phyloP scores from a whole-genome alignment of 805 yeast genomes.

The Metschnikowia gelsemii region DNA sequence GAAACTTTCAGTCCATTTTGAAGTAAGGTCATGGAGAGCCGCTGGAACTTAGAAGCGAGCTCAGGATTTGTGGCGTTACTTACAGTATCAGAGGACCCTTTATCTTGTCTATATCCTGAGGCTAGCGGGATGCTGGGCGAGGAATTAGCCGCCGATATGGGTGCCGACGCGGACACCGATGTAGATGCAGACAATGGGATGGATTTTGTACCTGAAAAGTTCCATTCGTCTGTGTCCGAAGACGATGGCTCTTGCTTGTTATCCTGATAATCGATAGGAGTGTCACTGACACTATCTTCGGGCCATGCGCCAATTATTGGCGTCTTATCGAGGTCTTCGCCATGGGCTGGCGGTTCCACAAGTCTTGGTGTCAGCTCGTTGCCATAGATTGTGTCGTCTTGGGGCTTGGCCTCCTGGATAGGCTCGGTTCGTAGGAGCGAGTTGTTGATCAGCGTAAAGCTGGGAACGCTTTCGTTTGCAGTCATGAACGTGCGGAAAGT shows the following conservation, averaged over 20 bases:
- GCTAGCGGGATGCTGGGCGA: conserved; percentile 3
- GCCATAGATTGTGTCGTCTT: conserved; percentile 18
- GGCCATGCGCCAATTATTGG: conserved; percentile 25
- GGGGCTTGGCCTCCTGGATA: conserved; percentile 1
- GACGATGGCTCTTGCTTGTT: too few species aligned
- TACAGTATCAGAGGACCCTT: conserved; percentile 3
- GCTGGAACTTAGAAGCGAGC: conserved; percentile 35
- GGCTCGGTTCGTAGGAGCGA: conserved; percentile 29
- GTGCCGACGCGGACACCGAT: background rate
- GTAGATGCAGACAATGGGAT: background rate
- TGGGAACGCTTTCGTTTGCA: conserved; percentile 27
- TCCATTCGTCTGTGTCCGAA: too few species aligned
- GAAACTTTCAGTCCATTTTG: conserved; percentile 30
- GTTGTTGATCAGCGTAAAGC: conserved; percentile 36
- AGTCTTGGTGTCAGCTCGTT: conserved; percentile 37
- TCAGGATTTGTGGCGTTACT: conserved; percentile 26
- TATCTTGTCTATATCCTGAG: conserved; percentile 12
- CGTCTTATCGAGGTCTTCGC: conserved; percentile 29
- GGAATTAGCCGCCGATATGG: background rate
- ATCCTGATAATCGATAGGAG: too few species aligned
- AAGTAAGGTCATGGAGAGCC: conserved; percentile 39
- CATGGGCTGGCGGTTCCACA: conserved; percentile 9
- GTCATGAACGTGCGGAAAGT: conserved; percentile 30
- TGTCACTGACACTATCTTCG: background rate
- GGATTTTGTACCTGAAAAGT: too few species aligned